Base-by-base conservation (phyloP, 176 grass and related monocot genomes). In the Triticum monococcum region DNA sequence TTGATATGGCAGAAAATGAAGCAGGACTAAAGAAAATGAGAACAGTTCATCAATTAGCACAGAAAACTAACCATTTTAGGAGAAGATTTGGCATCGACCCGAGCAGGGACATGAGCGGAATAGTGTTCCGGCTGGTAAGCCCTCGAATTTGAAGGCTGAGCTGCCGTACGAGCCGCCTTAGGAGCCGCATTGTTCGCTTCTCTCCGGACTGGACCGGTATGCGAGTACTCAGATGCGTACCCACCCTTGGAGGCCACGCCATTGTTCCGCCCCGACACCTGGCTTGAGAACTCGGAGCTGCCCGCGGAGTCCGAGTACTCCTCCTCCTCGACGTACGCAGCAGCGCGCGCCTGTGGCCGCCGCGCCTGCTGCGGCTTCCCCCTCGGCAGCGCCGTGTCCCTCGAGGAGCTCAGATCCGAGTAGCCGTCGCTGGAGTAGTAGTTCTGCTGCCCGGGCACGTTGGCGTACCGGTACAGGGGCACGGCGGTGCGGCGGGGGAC, bases 391-490 rank as follows among this genome's bases (percentile, higher is more conserved):
- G 87, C 54, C 2, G 97, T 93, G 80, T 99, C 97, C 70, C 89
- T 86, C 1, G 97, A 99, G 3, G 97, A 99, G 77, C 94, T 99
- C 20, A 99, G 68, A 82, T 97, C 97, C 22, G 94, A 96, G 83
- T 93, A 94, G 2, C 96, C 93, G 57, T 99, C 97, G 63, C 90
- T 94, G 22, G 97, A 99, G 83, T 97, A 99, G 54, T 97, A 94
- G 25, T 32, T 68, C 60, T 90, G 90, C 25, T 66, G 90, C 22
- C 60, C 87, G 24, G 78, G 77, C 20, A 82, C 75, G 22, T 71
- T 84, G 26, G 84, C 84, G 64, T 93, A 93, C 22, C 87, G 86
- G 66, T 90, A 86, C 33, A 83, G 78, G 57, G 83, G 80, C 65
- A 66, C 60, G n/a, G 80, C 82, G 26, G 75, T 63, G 78, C 83